Conservation (phyloP, 192 early-diverging fungal species). For the Backusella morwellensis region DNA sequence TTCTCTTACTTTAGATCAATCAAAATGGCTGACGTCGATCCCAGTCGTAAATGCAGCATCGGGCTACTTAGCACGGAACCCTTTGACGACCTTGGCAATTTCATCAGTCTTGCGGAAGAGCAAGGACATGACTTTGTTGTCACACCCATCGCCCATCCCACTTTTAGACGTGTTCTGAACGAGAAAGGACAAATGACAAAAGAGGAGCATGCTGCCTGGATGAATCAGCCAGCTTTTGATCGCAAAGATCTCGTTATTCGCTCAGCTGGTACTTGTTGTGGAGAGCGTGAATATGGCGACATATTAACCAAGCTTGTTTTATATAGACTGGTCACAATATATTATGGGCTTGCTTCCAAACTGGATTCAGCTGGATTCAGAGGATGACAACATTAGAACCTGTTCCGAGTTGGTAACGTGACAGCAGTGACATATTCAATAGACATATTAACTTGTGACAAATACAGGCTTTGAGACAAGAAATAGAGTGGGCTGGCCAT, state of each 20-base stretch:
- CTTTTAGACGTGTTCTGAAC: conserved; percentile 43
- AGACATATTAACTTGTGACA: background rate
- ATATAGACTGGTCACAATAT: conserved; percentile 13
- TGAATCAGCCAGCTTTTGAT: conserved; percentile 39
- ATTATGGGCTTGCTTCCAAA: conserved; percentile 48
- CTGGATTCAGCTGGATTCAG: conserved; percentile 58
- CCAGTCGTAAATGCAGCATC: conserved; percentile 3
- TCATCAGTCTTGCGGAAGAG: conserved; percentile 24
- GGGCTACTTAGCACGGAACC: background rate
- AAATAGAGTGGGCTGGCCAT: conserved; percentile 71
- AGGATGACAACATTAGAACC: conserved; percentile 37
- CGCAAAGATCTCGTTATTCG: conserved; percentile 45
- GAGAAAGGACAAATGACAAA: conserved; percentile 29
- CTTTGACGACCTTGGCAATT: background rate
- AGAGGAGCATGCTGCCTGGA: conserved; percentile 34
- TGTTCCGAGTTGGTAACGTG: conserved; percentile 53
- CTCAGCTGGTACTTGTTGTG: conserved; percentile 29
- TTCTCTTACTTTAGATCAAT: background rate
- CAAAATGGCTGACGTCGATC: background rate
- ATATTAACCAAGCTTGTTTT: background rate
- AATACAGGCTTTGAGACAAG: conserved; percentile 49
- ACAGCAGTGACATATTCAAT: background rate
- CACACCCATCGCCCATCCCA: conserved; percentile 47
- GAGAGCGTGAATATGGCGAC: background rate
- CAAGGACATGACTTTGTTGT: conserved; percentile 53